Conservation (phyloP, 116 monocot genomes). For the Zostera marina region DNA sequence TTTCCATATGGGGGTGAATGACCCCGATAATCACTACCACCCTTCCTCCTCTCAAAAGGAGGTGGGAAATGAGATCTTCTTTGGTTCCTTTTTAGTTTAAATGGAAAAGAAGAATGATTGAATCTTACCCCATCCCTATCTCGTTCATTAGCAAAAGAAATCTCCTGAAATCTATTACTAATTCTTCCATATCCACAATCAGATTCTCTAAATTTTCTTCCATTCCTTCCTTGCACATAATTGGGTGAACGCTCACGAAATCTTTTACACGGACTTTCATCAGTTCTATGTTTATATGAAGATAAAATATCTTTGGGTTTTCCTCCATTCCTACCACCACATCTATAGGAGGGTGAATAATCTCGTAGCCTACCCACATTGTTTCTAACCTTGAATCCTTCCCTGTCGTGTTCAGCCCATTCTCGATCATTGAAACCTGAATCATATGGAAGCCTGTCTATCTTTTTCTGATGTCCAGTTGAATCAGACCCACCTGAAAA, state of each 20-base stretch:
- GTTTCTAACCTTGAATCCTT: not conserved
- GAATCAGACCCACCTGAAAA: slow-evolving; percentile 1
- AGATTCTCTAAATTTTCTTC: slow-evolving; percentile 9
- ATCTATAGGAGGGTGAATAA: not conserved
- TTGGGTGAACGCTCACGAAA: slow-evolving; percentile 3
- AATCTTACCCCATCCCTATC: slow-evolving; percentile 4
- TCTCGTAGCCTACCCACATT: not conserved
- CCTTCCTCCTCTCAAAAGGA: slow-evolving; percentile 1
- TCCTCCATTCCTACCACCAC: slow-evolving; percentile 6
- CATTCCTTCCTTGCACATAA: slow-evolving; percentile 2
- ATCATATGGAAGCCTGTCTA: not conserved
- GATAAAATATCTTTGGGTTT: slow-evolving; percentile 6
- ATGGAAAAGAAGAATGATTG: slow-evolving; percentile 3
- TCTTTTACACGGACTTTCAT: slow-evolving; percentile 1
- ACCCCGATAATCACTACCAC: slow-evolving; percentile 6
- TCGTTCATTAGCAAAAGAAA: slow-evolving; percentile 7
- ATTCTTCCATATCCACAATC: slow-evolving; percentile 8
- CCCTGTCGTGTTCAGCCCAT: not conserved
- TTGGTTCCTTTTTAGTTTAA: slow-evolving; percentile 4
- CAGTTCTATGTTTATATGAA: slow-evolving; percentile 1
- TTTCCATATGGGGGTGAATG: slow-evolving; percentile 10
- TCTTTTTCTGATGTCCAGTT: not conserved
- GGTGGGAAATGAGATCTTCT: slow-evolving; percentile 4
- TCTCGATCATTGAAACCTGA: not conserved
- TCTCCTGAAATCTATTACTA: slow-evolving; percentile 9